Conservation (phyloP, 495 filamentous ascomycete species). For the Penicillium simplicissimum region DNA sequence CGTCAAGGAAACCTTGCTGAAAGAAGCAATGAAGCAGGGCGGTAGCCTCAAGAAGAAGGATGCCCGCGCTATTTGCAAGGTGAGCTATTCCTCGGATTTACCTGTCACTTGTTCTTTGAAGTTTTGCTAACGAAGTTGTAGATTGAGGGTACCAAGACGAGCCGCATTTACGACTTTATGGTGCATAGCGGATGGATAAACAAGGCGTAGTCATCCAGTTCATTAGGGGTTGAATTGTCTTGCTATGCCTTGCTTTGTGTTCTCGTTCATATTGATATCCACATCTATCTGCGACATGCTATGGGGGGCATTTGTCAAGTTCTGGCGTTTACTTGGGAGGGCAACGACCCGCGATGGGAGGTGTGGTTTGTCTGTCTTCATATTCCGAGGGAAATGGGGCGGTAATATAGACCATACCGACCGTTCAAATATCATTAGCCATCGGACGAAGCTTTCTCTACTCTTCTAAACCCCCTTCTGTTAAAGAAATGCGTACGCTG, state of each 20-base stretch:
- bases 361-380: conserved; percentile 17
- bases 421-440: background rate
- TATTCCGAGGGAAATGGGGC: conserved; percentile 6
- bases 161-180: conserved; percentile 90
- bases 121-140: conserved; percentile 21
- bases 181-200: conserved; percentile 89
- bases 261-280: conserved; percentile 21
- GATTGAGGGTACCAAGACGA: conserved; percentile 66
- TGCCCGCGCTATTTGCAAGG: conserved; percentile 69
- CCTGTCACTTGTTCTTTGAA: conserved; percentile 9
- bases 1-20: conserved; percentile 86
- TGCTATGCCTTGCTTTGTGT: conserved; percentile 2
- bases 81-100: conserved; percentile 24
- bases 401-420: conserved; percentile 10
- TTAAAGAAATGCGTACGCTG: background rate
- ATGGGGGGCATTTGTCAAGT: conserved; percentile 18
- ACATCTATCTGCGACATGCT: conserved; percentile 17
- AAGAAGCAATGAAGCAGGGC: conserved; percentile 84
- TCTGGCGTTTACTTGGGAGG: conserved; percentile 22
- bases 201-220: conserved; percentile 52
- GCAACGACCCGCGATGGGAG: background rate
- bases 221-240: background rate
- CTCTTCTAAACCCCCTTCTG: background rate
- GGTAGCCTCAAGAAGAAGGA: conserved; percentile 89
- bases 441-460: background rate